Conservation (phyloP, 768 basidiomycete genomes). For the Phaffia tasmanica region DNA sequence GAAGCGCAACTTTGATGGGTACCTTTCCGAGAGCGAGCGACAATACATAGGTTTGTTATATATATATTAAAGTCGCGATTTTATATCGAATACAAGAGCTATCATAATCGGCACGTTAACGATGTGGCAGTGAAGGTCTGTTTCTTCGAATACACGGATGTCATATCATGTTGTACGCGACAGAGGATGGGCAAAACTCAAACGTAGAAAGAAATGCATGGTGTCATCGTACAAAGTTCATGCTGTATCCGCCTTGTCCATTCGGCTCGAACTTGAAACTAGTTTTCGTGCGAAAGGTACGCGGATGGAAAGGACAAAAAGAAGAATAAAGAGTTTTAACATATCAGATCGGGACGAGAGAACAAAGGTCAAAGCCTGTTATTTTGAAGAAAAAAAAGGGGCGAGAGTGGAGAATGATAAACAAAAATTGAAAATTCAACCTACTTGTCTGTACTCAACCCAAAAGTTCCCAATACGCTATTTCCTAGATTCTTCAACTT, state of each 20-base stretch:
- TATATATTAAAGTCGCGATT: too few relatives aligned
- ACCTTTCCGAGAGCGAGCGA: too few relatives aligned
- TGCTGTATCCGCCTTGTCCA: conserved; percentile 86
- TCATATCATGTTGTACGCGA: too few relatives aligned
- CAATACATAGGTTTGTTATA: too few relatives aligned
- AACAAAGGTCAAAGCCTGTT: neutral
- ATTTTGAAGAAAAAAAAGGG: neutral
- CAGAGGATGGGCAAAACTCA: too few relatives aligned
- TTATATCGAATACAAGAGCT: too few relatives aligned
- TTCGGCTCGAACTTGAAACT: conserved; percentile 86
- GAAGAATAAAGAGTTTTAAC: neutral
- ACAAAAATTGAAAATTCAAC: neutral
- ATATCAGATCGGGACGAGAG: neutral
- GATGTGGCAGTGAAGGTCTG: too few relatives aligned
- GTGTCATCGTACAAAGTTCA: conserved; percentile 61
- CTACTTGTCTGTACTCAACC: conserved; percentile 78
- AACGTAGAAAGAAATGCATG: neutral
- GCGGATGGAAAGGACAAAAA: neutral
- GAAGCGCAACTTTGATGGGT: too few relatives aligned
- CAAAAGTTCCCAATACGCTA: conserved; percentile 84
- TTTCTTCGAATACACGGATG: too few relatives aligned
- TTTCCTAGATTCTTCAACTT: conserved; percentile 91
- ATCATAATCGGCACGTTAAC: too few relatives aligned
- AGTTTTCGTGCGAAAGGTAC: neutral
- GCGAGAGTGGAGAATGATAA: neutral